These are phyloP conservation scores for Arabidopsis suecica DNA, from an alignment of 345 rosid genomes.

Conservation along the genomic window DNA sequence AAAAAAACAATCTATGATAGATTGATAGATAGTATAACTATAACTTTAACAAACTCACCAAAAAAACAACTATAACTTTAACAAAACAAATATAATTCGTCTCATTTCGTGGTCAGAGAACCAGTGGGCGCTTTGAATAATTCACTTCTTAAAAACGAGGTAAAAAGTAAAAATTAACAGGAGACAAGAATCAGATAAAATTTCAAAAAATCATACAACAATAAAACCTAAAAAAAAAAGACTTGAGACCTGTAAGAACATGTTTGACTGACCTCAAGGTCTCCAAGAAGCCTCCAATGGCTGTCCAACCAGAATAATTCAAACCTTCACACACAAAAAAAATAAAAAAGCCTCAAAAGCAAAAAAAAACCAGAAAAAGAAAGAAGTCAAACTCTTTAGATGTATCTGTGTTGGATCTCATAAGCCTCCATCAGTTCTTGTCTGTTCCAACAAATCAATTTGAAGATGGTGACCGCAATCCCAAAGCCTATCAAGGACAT, in stretches of 20 bases:
- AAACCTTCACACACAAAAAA: background rate
- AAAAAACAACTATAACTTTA: too few species aligned
- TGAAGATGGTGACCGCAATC: conserved; percentile 21
- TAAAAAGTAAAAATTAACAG: background rate
- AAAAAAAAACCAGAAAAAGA: background rate
- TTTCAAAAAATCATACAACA: background rate
- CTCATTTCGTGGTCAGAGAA: background rate
- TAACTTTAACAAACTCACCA: too few species aligned
- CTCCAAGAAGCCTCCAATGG: conserved; percentile 34
- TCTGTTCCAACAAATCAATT: background rate
- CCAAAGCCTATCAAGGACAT: conserved; percentile 37
- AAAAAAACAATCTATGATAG: too few species aligned
- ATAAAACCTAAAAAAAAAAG: background rate
- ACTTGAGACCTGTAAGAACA: conserved; percentile 16
- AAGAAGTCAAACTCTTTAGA: background rate
- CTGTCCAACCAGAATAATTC: conserved; percentile 19
- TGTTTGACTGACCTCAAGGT: conserved; percentile 27
- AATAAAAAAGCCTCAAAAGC: background rate
- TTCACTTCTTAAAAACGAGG: background rate
- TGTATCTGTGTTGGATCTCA: conserved; percentile 21
- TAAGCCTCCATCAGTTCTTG: background rate
- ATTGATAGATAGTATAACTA: too few species aligned
- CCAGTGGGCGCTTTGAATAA: background rate
- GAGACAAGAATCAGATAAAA: background rate
- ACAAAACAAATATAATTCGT: too few species aligned